Conservation (phyloP, 208 protist genomes). For the Zelonia costaricensis region DNA sequence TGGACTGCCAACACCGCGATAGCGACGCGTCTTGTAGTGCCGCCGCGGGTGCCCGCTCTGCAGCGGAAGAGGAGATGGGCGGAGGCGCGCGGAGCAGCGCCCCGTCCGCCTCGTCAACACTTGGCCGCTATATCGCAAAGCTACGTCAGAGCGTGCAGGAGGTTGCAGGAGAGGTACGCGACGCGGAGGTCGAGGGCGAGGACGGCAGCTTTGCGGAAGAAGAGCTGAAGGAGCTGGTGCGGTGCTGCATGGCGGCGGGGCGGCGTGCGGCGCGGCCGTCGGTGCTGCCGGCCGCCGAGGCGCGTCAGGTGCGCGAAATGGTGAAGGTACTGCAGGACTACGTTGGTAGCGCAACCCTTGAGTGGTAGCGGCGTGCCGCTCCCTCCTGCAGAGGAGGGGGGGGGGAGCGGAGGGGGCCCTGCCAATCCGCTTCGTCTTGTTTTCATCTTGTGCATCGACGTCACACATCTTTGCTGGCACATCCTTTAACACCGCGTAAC, state of each 20-base stretch:
- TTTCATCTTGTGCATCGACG: too few relatives aligned
- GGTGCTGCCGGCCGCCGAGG: conserved; percentile 5
- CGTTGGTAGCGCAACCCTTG: conserved; percentile 41
- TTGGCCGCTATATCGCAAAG: conserved; percentile 15
- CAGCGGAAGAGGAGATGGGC: too few relatives aligned
- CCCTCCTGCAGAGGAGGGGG: too few relatives aligned
- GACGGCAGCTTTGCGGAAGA: conserved; percentile 60
- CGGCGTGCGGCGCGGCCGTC: conserved; percentile 21
- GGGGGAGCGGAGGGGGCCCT: too few relatives aligned
- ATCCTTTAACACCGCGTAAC: too few relatives aligned
- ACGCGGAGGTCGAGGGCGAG: conserved; percentile 21
- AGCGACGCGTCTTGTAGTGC: too few relatives aligned
- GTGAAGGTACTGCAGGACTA: conserved; percentile 40
- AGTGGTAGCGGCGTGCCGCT: conserved; percentile 39
- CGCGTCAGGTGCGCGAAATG: conserved; percentile 22
- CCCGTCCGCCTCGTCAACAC: background rate
- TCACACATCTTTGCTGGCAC: too few relatives aligned
- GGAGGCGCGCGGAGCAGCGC: too few relatives aligned
- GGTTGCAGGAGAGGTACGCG: background rate
- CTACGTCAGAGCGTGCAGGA: conserved; percentile 1
- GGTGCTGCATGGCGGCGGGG: conserved; percentile 37
- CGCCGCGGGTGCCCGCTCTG: too few relatives aligned
- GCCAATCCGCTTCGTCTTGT: too few relatives aligned
- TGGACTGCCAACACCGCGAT: too few relatives aligned
- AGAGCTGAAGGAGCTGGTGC: conserved; percentile 46